Percentiles rank a stretch among this genome's conserved stretches.
Evolutionary conservation across 1,284 basidiomycete species (phyloP).

Genomic region (Trichosporon asahii): DNA sequence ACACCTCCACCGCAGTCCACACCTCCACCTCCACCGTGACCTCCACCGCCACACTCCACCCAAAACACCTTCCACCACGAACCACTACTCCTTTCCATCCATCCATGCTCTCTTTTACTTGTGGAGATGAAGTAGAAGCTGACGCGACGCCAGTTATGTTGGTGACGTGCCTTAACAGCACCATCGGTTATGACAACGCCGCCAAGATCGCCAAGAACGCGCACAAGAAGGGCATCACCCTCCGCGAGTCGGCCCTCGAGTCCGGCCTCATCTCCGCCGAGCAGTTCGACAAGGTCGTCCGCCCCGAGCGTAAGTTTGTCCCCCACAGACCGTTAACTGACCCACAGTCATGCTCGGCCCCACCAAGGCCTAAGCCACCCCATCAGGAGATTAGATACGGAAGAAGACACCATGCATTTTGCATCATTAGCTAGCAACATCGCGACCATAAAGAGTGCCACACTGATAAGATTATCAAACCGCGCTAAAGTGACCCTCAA

Average conservation of each 20-base stretch:
- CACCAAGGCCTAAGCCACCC: slow-evolving; percentile 5
- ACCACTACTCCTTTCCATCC: background rate
- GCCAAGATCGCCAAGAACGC: slow-evolving; percentile 99
- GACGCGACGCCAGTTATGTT: slow-evolving; percentile 7
- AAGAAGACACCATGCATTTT: slow-evolving; percentile 8
- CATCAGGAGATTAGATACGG: background rate
- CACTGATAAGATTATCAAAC: too few species aligned
- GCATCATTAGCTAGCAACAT: background rate
- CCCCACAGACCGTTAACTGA: background rate
- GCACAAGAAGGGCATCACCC: slow-evolving; percentile 89
- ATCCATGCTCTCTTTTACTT: background rate
- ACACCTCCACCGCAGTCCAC: background rate
- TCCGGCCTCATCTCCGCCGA: slow-evolving; percentile 82
- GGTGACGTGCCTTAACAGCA: slow-evolving; percentile 46
- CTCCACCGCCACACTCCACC: slow-evolving; percentile 3
- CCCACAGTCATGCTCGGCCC: slow-evolving; percentile 17
- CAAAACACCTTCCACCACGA: background rate
- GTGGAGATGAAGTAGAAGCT: background rate
- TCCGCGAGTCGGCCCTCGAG: slow-evolving; percentile 89
- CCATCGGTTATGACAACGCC: slow-evolving; percentile 47
- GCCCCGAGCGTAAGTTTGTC: slow-evolving; percentile 63
- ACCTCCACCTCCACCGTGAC: background rate
- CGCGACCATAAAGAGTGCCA: too few species aligned
- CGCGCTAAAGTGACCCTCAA: too few species aligned
- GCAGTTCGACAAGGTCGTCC: slow-evolving; percentile 93